Evolutionary conservation across 2,329 filamentous ascomycete species (phyloP).

Genomic region (Niveomyces coronatus): DNA sequence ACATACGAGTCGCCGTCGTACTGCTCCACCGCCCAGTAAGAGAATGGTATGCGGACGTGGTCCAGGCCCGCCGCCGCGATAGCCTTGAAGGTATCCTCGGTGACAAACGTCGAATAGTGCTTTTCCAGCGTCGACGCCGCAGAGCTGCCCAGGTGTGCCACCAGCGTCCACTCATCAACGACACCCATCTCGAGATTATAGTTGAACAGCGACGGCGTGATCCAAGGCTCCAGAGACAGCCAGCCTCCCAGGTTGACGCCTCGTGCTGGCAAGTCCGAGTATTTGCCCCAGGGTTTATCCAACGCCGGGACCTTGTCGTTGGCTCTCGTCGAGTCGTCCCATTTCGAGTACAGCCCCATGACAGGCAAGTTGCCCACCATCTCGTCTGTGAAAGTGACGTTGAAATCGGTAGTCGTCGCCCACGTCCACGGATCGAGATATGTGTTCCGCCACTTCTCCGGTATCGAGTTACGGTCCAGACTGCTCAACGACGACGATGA

Average conservation of each 20-base stretch:
- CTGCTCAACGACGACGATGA: slow-evolving; percentile 34
- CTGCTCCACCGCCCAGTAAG: slow-evolving; percentile 85
- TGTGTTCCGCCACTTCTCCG: slow-evolving; percentile 57
- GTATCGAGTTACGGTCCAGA: slow-evolving; percentile 47
- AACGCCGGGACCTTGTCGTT: slow-evolving; percentile 75
- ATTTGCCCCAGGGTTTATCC: slow-evolving; percentile 64
- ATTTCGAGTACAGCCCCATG: slow-evolving; percentile 77
- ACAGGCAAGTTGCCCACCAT: slow-evolving; percentile 80
- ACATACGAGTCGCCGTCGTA: slow-evolving; percentile 86
- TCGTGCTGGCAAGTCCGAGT: slow-evolving; percentile 67
- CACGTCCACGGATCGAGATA: slow-evolving; percentile 84
- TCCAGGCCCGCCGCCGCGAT: slow-evolving; percentile 85
- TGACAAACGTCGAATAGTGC: slow-evolving; percentile 86
- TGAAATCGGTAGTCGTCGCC: slow-evolving; percentile 85
- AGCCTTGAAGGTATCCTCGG: slow-evolving; percentile 70
- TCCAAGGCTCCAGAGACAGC: slow-evolving; percentile 90
- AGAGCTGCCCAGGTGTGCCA: slow-evolving; percentile 54
- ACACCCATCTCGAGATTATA: slow-evolving; percentile 54
- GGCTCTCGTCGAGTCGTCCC: slow-evolving; percentile 71
- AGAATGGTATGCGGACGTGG: slow-evolving; percentile 91
- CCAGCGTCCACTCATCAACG: slow-evolving; percentile 82
- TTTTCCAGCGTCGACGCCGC: slow-evolving; percentile 66
- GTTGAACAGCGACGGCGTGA: slow-evolving; percentile 82
- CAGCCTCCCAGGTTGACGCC: slow-evolving; percentile 92
- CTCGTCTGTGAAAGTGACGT: slow-evolving; percentile 80